A percentile compares a stretch with the other conserved stretches of the same genome.
These are phyloP conservation scores for Jamesozyma gamospora DNA, from an alignment of 805 yeast genomes.

Conservation along the genomic window DNA sequence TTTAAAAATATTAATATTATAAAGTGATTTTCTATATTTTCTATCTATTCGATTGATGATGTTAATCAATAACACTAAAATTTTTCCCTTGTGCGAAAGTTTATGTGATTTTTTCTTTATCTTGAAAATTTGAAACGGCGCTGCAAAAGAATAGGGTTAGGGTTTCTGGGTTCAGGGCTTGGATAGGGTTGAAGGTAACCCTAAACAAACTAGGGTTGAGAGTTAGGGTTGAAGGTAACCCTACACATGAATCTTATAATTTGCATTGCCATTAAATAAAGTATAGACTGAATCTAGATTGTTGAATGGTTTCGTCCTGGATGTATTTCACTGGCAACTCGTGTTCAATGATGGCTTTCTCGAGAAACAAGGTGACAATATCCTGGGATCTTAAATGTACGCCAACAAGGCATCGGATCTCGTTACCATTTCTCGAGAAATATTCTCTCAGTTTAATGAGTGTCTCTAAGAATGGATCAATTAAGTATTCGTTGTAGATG, in stretches of 20 bases:
- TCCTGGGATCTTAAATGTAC: conserved; percentile 28
- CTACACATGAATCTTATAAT: too few species aligned
- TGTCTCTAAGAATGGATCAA: conserved; percentile 24
- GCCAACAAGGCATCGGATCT: conserved; percentile 18
- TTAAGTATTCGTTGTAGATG: conserved; percentile 28
- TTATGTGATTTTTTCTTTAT: too few species aligned
- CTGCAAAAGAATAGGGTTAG: too few species aligned
- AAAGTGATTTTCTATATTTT: too few species aligned
- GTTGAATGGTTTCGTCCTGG: conserved; percentile 9
- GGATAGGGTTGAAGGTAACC: too few species aligned
- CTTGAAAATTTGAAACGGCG: background rate
- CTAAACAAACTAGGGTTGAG: too few species aligned
- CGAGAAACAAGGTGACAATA: conserved; percentile 20
- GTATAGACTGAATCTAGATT: conserved; percentile 19
- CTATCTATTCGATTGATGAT: too few species aligned
- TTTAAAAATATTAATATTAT: too few species aligned
- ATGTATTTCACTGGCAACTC: conserved; percentile 14
- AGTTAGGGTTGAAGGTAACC: too few species aligned
- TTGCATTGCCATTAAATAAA: conserved; percentile 10
- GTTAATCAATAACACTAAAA: too few species aligned
- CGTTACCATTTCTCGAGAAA: conserved; percentile 1
- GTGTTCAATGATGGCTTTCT: conserved; percentile 17
- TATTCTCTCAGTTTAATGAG: conserved; percentile 9
- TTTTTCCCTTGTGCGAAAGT: too few species aligned
- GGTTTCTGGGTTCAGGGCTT: too few species aligned